Evolutionary conservation across 139 green algal species (phyloP).

Genomic region (Tetraselmis chui): DNA sequence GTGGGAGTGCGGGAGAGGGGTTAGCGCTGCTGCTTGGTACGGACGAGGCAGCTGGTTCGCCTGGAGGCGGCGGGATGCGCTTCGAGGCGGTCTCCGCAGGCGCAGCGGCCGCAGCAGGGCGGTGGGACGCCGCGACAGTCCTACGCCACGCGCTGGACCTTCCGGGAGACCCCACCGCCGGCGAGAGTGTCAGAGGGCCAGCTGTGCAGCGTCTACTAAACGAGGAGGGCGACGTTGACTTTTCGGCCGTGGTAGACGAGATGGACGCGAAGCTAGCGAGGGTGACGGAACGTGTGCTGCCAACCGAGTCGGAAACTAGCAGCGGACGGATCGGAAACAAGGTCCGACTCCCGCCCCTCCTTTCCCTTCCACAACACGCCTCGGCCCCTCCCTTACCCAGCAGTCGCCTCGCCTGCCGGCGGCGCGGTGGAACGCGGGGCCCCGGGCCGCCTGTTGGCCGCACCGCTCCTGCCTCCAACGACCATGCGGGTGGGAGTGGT

Average conservation of each 20-base stretch:
- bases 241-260: not conserved
- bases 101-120: no score
- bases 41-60: not conserved
- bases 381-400: no score
- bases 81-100: not conserved
- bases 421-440: no score
- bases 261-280: not conserved
- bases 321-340: no score
- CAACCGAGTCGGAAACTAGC: no score
- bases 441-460: no score
- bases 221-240: not conserved
- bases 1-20: not conserved
- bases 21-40: not conserved
- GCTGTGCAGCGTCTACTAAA: not conserved
- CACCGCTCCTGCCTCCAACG: no score
- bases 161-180: not conserved
- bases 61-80: not conserved
- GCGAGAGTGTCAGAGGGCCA: not conserved
- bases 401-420: no score
- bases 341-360: no score
- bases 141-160: not conserved
- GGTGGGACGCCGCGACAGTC: not conserved
- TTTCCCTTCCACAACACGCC: no score
- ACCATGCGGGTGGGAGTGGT: no score
- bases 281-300: no score